Evolutionary conservation across 495 filamentous ascomycete species (phyloP).

Genomic region (Amphirosellinia nigrospora): DNA sequence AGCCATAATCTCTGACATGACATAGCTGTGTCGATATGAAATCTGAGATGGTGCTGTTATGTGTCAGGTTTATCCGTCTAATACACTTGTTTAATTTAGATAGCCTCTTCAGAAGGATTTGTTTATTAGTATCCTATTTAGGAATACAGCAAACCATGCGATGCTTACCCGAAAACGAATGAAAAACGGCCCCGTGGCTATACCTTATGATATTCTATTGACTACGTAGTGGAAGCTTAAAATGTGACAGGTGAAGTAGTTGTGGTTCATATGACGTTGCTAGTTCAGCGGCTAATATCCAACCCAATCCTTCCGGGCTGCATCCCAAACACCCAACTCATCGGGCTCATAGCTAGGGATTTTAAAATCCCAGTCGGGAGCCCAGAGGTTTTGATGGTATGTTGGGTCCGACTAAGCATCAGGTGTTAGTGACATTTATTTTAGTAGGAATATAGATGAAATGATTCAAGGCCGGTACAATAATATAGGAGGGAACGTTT

Average conservation of each 20-base stretch:
- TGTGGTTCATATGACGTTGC: not conserved
- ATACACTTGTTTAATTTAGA: not conserved
- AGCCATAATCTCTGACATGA: not conserved
- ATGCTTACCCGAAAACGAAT: not conserved
- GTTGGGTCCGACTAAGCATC: not conserved
- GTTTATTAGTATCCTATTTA: not conserved
- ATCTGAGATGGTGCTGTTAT: not conserved
- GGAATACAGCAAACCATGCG: not conserved
- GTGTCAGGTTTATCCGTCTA: not conserved
- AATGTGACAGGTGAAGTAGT: not conserved
- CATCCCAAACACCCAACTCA: not conserved
- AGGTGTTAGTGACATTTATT: not conserved
- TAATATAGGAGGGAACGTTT: not conserved
- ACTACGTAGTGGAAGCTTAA: not conserved
- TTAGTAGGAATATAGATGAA: not conserved
- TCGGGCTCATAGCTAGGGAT: not conserved
- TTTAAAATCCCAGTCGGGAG: conserved; percentile 8
- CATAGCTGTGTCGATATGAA: not conserved
- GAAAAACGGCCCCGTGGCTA: not conserved
- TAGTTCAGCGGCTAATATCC: not conserved
- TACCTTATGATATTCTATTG: not conserved
- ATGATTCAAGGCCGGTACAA: not conserved
- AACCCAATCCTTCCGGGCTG: not conserved
- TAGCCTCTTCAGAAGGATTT: not conserved
- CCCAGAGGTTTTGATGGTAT: not conserved